phyloP scores from a whole-genome alignment of 495 filamentous ascomycete genomes.

The Penicillium paxilli region DNA sequence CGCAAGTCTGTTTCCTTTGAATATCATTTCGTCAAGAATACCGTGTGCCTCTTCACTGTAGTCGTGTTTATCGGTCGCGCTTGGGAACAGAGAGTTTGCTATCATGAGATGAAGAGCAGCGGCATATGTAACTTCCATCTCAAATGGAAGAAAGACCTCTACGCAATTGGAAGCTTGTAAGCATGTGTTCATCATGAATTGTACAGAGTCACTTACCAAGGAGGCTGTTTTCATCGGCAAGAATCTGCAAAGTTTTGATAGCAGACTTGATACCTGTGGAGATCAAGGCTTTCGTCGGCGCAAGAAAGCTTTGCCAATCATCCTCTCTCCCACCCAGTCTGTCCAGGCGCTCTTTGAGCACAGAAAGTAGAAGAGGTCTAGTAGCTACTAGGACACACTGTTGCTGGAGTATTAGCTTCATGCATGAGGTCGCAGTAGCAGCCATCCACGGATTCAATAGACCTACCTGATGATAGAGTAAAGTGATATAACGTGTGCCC shows the following conservation, averaged over 20 bases:
- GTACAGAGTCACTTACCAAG: slow-evolving; percentile 23
- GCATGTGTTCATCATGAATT: background rate
- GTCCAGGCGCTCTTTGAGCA: slow-evolving; percentile 26
- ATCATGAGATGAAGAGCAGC: slow-evolving; percentile 34
- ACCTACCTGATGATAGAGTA: slow-evolving; percentile 38
- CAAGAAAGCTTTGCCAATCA: slow-evolving; percentile 28
- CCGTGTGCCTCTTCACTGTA: slow-evolving; percentile 19
- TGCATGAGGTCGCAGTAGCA: too few species aligned
- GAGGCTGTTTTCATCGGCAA: slow-evolving; percentile 31
- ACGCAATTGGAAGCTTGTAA: background rate
- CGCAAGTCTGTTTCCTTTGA: slow-evolving; percentile 31
- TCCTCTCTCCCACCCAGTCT: background rate
- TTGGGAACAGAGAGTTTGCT: slow-evolving; percentile 32
- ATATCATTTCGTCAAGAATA: slow-evolving; percentile 40
- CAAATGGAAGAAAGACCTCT: slow-evolving; percentile 43
- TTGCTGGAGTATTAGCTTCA: background rate
- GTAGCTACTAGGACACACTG: slow-evolving; percentile 41
- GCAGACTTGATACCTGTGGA: slow-evolving; percentile 39
- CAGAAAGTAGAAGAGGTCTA: slow-evolving; percentile 35
- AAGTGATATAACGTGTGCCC: slow-evolving; percentile 32
- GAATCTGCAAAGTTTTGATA: slow-evolving; percentile 33
- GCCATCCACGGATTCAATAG: too few species aligned
- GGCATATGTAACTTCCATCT: slow-evolving; percentile 39
- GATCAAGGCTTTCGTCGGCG: slow-evolving; percentile 29
- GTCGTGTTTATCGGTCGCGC: slow-evolving; percentile 10